These are phyloP conservation scores for Voacanga thouarsii DNA, from an alignment of 257 asterid genomes.

Conservation along the genomic window DNA sequence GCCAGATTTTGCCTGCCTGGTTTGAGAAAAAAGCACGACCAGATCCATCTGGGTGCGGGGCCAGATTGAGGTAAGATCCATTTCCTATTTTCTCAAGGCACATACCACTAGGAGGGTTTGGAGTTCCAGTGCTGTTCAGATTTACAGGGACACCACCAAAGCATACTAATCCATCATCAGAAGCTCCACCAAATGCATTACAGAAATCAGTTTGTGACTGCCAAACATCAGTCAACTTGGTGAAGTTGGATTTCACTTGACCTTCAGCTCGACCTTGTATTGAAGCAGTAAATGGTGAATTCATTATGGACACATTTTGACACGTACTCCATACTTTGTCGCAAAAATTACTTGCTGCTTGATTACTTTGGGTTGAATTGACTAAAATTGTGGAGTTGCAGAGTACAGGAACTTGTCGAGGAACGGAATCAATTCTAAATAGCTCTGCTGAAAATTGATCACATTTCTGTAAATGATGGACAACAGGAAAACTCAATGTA, in stretches of 20 bases:
- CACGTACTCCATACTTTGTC: constrained; percentile 70
- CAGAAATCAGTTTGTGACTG: constrained; percentile 72
- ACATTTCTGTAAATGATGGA: constrained; percentile 57
- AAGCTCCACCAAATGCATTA: constrained; percentile 62
- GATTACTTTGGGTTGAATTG: constrained; percentile 48
- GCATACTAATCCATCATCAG: constrained; percentile 51
- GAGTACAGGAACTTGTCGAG: constrained; percentile 59
- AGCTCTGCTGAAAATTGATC: constrained; percentile 83
- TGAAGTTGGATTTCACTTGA: constrained; percentile 43
- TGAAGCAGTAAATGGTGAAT: constrained; percentile 64
- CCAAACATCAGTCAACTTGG: constrained; percentile 63
- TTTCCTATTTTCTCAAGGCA: constrained; percentile 88
- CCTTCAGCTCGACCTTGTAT: constrained; percentile 44
- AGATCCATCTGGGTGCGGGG: constrained; percentile 83
- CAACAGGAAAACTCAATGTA: constrained; percentile 10
- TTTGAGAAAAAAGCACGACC: constrained; percentile 73
- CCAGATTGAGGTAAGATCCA: constrained; percentile 72
- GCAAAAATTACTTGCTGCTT: constrained; percentile 51
- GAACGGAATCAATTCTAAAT: constrained; percentile 39
- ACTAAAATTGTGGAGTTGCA: constrained; percentile 67
- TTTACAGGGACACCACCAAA: constrained; percentile 55
- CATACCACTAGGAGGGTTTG: constrained; percentile 60
- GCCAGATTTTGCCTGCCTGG: constrained; percentile 78
- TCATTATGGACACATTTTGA: constrained; percentile 53
- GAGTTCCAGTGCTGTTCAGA: constrained; percentile 36